Evolutionary conservation across 306 rosid genomes (phyloP).

Genomic region (Boehmeria nivea): DNA sequence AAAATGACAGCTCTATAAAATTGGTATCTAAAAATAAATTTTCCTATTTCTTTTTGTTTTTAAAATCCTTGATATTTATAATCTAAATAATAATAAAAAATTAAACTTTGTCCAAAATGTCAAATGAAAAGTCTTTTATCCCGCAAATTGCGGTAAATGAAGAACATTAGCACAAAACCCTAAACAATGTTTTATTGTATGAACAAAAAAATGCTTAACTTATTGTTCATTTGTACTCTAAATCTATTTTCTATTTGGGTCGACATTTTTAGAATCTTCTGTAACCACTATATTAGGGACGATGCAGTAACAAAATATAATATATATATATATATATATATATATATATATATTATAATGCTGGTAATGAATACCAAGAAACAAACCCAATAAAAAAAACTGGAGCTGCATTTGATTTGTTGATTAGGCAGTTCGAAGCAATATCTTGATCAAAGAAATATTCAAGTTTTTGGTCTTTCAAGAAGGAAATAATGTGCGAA

Average conservation of each 20-base stretch:
- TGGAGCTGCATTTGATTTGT: neutral
- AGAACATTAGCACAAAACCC: constrained; percentile 6
- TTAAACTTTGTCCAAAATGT: neutral
- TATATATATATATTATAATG: neutral
- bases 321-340: neutral
- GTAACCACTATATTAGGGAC: neutral
- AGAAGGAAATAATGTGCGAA: no score
- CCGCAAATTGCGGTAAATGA: constrained; percentile 21
- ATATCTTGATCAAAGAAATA: neutral
- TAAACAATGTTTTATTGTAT: neutral
- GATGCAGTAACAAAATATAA: neutral
- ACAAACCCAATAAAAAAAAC: neutral
- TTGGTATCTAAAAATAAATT: no score
- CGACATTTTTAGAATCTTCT: constrained; percentile 5
- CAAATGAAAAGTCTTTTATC: constrained; percentile 1
- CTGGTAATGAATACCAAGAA: neutral
- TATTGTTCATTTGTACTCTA: no score
- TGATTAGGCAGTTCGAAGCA: neutral
- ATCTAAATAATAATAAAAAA: no score
- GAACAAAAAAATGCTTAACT: no score
- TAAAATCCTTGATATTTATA: no score
- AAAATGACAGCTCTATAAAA: no score
- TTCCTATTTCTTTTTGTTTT: no score
- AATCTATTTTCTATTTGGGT: neutral
- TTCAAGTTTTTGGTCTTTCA: no score